A percentile compares a stretch with the other conserved stretches of the same genome.
Evolutionary conservation across 2,329 filamentous ascomycete genomes (phyloP).

Genomic region (Blumeria graminis): DNA sequence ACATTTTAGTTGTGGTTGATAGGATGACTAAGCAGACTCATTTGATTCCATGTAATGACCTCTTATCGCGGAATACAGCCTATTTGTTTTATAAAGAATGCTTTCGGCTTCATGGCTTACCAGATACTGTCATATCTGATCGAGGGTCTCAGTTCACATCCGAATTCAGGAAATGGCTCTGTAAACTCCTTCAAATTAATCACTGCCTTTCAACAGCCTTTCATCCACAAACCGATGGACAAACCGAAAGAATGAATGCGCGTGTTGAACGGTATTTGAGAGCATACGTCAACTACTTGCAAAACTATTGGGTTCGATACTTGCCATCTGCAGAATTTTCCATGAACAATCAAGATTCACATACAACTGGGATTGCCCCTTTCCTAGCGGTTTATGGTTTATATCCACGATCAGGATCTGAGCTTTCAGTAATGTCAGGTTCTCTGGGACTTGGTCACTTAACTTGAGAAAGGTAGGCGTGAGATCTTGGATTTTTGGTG

Average conservation of each 20-base stretch:
- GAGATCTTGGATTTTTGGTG: no score
- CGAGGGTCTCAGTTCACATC: conserved; percentile 5
- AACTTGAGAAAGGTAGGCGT: no score
- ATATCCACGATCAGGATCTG: background rate
- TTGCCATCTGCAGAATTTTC: conserved; percentile 7
- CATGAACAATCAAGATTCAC: conserved; percentile 3
- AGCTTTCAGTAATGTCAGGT: no score
- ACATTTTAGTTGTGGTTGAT: background rate
- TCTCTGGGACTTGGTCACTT: no score
- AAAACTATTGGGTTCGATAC: conserved; percentile 5
- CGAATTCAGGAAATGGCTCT: conserved; percentile 5
- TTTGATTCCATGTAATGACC: background rate
- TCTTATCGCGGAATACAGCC: background rate
- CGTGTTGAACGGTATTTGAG: conserved; percentile 4
- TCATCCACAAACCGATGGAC: conserved; percentile 6
- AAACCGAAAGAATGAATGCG: conserved; percentile 5
- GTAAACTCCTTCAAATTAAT: conserved; percentile 2
- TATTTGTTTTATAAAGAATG: background rate
- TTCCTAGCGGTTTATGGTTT: conserved; percentile 5
- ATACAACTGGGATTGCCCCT: conserved; percentile 3
- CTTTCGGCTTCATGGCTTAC: conserved; percentile 1
- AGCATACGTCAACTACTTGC: conserved; percentile 4
- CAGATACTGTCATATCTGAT: conserved; percentile 4
- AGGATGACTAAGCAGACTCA: background rate
- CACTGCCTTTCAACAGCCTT: conserved; percentile 4